Conservation (phyloP, 2,329 filamentous ascomycete genomes). For the Phyllosticta capitalensis region DNA sequence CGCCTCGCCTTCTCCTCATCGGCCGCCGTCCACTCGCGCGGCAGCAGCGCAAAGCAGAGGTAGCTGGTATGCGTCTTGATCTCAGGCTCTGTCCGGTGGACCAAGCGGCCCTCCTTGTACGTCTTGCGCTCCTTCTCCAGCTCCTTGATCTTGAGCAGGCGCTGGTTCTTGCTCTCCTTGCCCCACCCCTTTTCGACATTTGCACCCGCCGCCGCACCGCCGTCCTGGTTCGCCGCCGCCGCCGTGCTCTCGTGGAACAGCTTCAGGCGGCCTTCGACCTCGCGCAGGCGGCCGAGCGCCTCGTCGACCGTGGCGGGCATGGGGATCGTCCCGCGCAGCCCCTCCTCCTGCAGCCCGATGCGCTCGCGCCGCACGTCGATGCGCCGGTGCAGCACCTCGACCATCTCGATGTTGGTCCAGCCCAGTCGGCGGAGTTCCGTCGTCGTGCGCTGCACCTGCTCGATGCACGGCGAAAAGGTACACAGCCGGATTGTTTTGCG, state of each 20-base stretch:
- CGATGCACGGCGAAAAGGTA: conserved; percentile 94
- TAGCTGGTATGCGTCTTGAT: conserved; percentile 97
- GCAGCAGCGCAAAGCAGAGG: conserved; percentile 82
- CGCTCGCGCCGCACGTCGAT: conserved; percentile 77
- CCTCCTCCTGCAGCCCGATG: conserved; percentile 62
- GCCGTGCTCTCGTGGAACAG: conserved; percentile 48
- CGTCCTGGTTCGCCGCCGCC: conserved; percentile 26
- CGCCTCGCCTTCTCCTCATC: conserved; percentile 61
- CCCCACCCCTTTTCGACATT: conserved; percentile 13
- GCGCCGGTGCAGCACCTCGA: conserved; percentile 71
- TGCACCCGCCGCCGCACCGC: conserved; percentile 20
- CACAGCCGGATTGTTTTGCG: conserved; percentile 69
- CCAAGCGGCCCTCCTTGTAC: conserved; percentile 60
- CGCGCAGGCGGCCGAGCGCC: conserved; percentile 61
- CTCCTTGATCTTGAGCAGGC: conserved; percentile 23
- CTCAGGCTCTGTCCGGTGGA: conserved; percentile 76
- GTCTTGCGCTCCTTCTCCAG: conserved; percentile 39
- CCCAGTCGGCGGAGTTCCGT: conserved; percentile 68
- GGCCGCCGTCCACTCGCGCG: conserved; percentile 73
- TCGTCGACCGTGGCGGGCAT: conserved; percentile 68
- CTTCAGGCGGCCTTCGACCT: conserved; percentile 61
- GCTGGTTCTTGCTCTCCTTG: conserved; percentile 15
- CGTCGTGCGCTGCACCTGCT: conserved; percentile 84
- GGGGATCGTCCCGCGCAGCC: conserved; percentile 55
- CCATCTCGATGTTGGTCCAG: conserved; percentile 91